Evolutionary conservation across 768 basidiomycete genomes (phyloP), one percentile per base, ranked within the genome.

Genomic region (Scleroderma bovista): DNA sequence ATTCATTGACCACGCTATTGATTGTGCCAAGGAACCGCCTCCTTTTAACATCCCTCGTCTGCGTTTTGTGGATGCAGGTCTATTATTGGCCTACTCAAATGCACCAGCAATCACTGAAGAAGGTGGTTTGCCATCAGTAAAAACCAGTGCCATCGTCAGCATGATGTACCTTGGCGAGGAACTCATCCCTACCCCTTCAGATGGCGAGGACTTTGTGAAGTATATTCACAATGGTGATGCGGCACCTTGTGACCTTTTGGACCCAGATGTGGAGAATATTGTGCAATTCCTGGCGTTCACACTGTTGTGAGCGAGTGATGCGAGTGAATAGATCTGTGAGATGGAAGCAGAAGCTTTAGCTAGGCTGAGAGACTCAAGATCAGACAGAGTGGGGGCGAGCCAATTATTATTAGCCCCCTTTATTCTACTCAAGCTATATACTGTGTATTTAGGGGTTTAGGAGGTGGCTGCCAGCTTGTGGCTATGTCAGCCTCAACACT

Each of bases 41-140:
- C 47, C 50, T 2, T 57, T 54, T 5, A 17, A 32, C 2, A 54
- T 57, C 8, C 56, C 56, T 24, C 24, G 5, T 1, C 20, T 54
- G 9, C 45, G 11, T 15, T 57, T 57, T 33, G 32, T 57, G 1
- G 42, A 54, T 5, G 56, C 56, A 24, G 42, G 44, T 2, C 4
- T 56, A 11, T 24, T 42, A 16, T 13, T 47, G 0, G 33, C 39
- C 3, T 44, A 45, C 31, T 22, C 24, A 16, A 11, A 43, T 17
- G 24, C 15, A 15, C 41, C 22, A 17, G 19, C 13, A 2, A 15
- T 13, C 5, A 29, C 41, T n/a, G 15, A 1, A 11, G 3, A 12
- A 12, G n/a, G 39, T 19, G 3, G 17, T 23, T n/a, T 12, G 17
- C n/a, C n/a, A 11, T 20, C 6, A 20, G n/a, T 19, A 9, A 39